Percentiles rank a stretch among this genome's conserved stretches.
Conservation (phyloP, 2,329 filamentous ascomycete species). For the Alternaria rosae region DNA sequence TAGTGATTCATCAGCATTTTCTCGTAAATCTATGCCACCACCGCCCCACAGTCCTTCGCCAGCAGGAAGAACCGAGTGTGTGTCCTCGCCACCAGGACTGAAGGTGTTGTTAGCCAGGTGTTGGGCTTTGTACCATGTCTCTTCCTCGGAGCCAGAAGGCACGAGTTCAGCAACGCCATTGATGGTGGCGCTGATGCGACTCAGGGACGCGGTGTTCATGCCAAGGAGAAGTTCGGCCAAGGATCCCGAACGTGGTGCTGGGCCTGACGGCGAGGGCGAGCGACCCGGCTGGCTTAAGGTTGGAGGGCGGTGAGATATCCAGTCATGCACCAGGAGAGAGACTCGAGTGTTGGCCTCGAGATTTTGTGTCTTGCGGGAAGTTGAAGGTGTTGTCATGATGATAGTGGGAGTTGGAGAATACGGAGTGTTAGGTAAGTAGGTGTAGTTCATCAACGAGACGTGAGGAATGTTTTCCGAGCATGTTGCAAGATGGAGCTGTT, state of each 20-base stretch:
- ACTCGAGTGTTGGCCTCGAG: conserved; percentile 85
- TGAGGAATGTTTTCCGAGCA: conserved; percentile 84
- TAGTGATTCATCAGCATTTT: conserved; percentile 50
- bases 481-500: conserved; percentile 91
- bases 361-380: conserved; percentile 81
- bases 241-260: conserved; percentile 64
- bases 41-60: conserved; percentile 55
- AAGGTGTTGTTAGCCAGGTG: conserved; percentile 96
- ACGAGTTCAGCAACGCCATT: conserved; percentile 84
- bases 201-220: conserved; percentile 87
- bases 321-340: conserved; percentile 95
- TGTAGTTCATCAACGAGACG: conserved; percentile 99
- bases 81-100: conserved; percentile 51
- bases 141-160: conserved; percentile 76
- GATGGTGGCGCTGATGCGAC: conserved; percentile 90
- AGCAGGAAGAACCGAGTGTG: conserved; percentile 39
- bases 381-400: conserved; percentile 87
- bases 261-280: conserved; percentile 68
- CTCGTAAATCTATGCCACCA: conserved; percentile 52
- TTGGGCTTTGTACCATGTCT: conserved; percentile 79
- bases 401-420: conserved; percentile 72
- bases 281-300: conserved; percentile 64
- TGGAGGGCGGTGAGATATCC: conserved; percentile 91
- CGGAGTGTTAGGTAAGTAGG: conserved; percentile 80
- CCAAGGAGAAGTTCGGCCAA: conserved; percentile 86